Conservation (phyloP, 495 filamentous ascomycete species). For the Aspergillus sclerotioniger region DNA sequence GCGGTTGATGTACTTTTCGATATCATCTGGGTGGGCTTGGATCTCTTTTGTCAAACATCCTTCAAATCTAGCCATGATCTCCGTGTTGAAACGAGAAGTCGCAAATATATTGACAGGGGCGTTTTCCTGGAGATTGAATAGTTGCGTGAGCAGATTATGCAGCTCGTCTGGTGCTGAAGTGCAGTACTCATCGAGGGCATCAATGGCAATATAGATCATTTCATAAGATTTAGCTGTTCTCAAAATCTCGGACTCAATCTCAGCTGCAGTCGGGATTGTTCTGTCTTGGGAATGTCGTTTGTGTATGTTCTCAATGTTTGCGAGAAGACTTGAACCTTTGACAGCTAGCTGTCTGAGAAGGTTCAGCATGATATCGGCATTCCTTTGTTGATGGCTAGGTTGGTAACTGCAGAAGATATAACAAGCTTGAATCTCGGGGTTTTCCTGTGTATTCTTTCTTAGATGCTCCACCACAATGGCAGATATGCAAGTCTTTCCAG, state of each 20-base stretch:
- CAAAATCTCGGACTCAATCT: neutral
- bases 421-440: neutral
- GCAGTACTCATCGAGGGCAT: neutral
- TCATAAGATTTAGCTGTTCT: neutral
- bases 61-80: neutral
- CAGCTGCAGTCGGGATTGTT: neutral
- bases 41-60: neutral
- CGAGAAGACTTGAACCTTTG: neutral
- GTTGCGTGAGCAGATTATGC: neutral
- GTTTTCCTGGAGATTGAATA: neutral
- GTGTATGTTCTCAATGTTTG: neutral
- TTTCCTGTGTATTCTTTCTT: neutral
- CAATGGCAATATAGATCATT: neutral
- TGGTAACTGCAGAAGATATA: neutral
- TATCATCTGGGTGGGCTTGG: neutral
- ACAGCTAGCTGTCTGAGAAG: constrained; percentile 4
- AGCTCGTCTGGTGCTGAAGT: neutral
- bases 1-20: neutral
- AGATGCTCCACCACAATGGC: neutral
- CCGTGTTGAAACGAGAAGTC: neutral
- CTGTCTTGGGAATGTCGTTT: neutral
- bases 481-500: neutral
- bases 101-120: neutral
- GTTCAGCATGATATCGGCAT: neutral
- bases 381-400: neutral